Evolutionary conservation across 768 basidiomycete species (phyloP).

Genomic region (Boletus pseudopeckii): DNA sequence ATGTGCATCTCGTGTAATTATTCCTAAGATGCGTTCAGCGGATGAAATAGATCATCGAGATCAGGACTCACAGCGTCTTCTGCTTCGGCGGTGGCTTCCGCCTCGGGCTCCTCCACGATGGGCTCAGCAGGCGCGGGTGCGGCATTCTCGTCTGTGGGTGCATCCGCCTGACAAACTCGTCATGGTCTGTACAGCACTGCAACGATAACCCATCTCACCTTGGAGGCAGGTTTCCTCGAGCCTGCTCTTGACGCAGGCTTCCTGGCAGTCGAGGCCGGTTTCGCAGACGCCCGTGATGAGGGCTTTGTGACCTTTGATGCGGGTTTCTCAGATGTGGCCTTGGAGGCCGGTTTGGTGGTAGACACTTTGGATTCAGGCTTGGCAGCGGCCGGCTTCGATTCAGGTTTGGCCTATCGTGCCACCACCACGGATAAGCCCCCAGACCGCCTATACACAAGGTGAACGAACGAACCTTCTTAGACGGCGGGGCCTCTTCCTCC

Average conservation of each 20-base stretch:
- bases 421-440: not conserved
- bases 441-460: conserved; percentile 1
- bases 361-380: conserved; percentile 36
- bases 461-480: conserved; percentile 55
- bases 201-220: conserved; percentile 35
- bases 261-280: conserved; percentile 43
- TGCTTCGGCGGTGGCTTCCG: conserved; percentile 39
- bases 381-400: conserved; percentile 29
- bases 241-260: conserved; percentile 58
- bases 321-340: conserved; percentile 38
- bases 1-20: conserved; percentile 17
- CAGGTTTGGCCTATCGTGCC: conserved; percentile 40
- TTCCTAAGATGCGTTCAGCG: conserved; percentile 11
- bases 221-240: conserved; percentile 64
- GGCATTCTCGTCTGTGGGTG: conserved; percentile 36
- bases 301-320: conserved; percentile 41
- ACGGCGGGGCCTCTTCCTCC: conserved; percentile 47
- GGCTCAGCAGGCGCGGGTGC: conserved; percentile 40
- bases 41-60: not conserved
- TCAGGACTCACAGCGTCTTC: conserved; percentile 28
- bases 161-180: conserved; percentile 29
- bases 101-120: conserved; percentile 56
- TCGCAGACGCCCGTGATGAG: conserved; percentile 37
- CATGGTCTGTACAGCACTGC: not conserved
- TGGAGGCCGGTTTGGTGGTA: conserved; percentile 30